A percentile compares a stretch with the other conserved stretches of the same genome.
phyloP scores from a whole-genome alignment of 164 flowering plant species.

The Paratinospora sagittata region DNA sequence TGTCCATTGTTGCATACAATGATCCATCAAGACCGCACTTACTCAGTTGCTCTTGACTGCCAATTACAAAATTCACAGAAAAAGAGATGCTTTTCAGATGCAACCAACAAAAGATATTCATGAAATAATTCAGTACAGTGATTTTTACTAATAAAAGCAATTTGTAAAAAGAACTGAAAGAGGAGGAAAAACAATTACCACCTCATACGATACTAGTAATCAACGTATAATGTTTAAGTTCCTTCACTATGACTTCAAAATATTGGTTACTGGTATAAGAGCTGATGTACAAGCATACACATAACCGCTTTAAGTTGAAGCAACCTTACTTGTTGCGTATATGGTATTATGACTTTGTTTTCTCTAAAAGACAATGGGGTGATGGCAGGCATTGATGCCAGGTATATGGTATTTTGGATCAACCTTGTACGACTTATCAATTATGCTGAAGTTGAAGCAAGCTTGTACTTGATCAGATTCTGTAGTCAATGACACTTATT shows the following conservation, averaged over 20 bases:
- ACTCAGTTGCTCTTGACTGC: conserved; percentile 51
- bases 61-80: conserved; percentile 10
- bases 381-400: not conserved
- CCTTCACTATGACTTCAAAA: too few relatives aligned
- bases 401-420: not conserved
- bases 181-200: not conserved
- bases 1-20: conserved; percentile 45
- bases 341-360: too few relatives aligned
- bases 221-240: too few relatives aligned
- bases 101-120: not conserved
- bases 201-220: not conserved
- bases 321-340: too few relatives aligned
- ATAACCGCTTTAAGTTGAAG: too few relatives aligned
- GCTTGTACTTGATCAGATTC: not conserved
- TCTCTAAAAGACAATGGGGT: not conserved
- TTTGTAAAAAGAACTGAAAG: not conserved
- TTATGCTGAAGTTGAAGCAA: not conserved
- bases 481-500: not conserved
- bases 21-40: conserved; percentile 71
- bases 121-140: not conserved
- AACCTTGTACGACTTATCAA: not conserved
- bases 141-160: not conserved
- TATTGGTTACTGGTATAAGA: too few relatives aligned
- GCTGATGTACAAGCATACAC: too few relatives aligned
- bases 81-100: conserved; percentile 2